Evolutionary conservation across 495 filamentous ascomycete species (phyloP), one percentile per base, ranked within the genome.

Genomic region (Massariosphaeria phaeospora): DNA sequence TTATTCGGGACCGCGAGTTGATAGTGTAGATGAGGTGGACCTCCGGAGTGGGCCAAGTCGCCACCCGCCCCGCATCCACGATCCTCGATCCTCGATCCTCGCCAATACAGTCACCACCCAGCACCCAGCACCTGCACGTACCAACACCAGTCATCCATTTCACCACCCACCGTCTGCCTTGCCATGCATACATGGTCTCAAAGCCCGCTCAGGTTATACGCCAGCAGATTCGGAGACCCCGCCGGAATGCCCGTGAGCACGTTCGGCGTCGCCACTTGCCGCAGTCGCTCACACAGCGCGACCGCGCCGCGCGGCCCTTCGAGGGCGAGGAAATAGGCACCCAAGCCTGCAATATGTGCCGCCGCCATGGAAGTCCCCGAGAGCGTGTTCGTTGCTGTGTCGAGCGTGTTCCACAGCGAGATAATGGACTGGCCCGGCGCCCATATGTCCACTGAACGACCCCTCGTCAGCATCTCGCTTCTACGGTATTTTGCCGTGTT

Each of bases 341-440:
- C 73, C 31, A 80, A 64, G 31, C 82, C 82, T 4, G 75, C 72
- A 38, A 84, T 74, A 57, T 85, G 81, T 7, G 81, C 82, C 12
- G 76, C 74, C 15, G 82, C 76, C 75, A 79, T 79, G 7, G 71
- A 74, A 72, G 83, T 85, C 40, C 82, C 83, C 10, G 74, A 77
- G 56, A 82, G 74, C 44, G 69, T 71, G 62, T 74, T 72, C 1
- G 21, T 36, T 1, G 35, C 46, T 13, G 46, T 51, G 38, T 55
- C 31, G 35, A 42, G 47, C 5, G 50, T 44, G 7, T 30, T 20
- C 52, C 42, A 47, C 9, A 48, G 23, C 9, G 42, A 40, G 12
- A 24, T 30, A 21, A 55, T 55, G 3, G 17, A 12, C 15, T 30
- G 21, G 1, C 52, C 52, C n/a, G 52, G 52, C 9, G 52, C 52